These are phyloP conservation scores for Allium fistulosum DNA, from an alignment of 106 monocot genomes.

Conservation along the genomic window DNA sequence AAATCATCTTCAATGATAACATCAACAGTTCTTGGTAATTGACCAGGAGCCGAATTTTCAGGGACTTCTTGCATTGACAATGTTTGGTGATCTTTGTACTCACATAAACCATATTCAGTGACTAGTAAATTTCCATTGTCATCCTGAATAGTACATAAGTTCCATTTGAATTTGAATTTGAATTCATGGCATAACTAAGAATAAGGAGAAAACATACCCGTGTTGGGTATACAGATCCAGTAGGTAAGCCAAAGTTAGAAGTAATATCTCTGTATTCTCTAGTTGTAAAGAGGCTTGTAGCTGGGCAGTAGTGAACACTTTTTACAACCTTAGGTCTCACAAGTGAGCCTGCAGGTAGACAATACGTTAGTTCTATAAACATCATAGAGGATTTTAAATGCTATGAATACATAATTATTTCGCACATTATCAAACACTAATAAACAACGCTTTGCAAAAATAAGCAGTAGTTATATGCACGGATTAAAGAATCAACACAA, in stretches of 20 bases:
- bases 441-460: too few relatives aligned
- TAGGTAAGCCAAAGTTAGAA: conserved; percentile 76
- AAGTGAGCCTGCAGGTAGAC: conserved; percentile 59
- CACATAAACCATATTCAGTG: conserved; percentile 91
- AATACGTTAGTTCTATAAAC: background rate
- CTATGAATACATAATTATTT: too few relatives aligned
- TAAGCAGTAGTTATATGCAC: too few relatives aligned
- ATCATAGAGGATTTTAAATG: too few relatives aligned
- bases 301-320: conserved; percentile 93
- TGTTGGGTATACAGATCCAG: conserved; percentile 97
- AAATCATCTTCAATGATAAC: conserved; percentile 95
- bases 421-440: too few relatives aligned
- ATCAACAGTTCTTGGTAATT: conserved; percentile 97
- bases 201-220: conserved; percentile 44
- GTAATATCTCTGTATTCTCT: conserved; percentile 96
- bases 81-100: conserved; percentile 99
- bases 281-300: conserved; percentile 49
- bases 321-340: conserved; percentile 97
- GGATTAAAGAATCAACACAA: too few relatives aligned
- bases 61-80: conserved; percentile 99
- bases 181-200: background rate
- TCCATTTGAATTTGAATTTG: too few relatives aligned
- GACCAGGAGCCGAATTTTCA: conserved; percentile 95
- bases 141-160: conserved; percentile 42
- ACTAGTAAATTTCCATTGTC: conserved; percentile 91